Evolutionary conservation across 2,329 filamentous ascomycete genomes (phyloP).

Genomic region (Aspergillus persii): DNA sequence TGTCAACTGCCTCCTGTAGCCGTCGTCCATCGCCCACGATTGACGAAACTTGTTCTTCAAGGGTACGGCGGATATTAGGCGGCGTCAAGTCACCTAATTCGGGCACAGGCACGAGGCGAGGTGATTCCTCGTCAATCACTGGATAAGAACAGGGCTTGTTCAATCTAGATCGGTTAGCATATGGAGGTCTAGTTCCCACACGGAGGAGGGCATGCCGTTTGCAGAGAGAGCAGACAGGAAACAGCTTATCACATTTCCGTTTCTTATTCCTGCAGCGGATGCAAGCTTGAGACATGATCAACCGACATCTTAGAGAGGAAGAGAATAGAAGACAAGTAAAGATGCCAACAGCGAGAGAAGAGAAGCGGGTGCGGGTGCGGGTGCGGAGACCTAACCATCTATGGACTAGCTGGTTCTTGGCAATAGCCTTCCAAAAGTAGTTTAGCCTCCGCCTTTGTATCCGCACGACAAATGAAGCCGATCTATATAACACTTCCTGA

Average conservation of each 20-base stretch:
- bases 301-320: too few relatives aligned
- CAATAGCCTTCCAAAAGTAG: neutral
- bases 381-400: neutral
- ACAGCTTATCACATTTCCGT: constrained; percentile 1
- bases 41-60: neutral
- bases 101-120: neutral
- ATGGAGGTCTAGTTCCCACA: neutral
- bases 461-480: neutral
- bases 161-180: neutral
- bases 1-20: neutral
- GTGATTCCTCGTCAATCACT: neutral
- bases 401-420: neutral
- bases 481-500: neutral
- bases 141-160: neutral
- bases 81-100: neutral
- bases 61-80: neutral
- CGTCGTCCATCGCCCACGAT: neutral
- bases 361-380: neutral
- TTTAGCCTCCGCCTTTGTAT: constrained; percentile 2
- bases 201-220: neutral
- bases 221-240: neutral
- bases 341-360: too few relatives aligned
- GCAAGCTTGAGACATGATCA: neutral
- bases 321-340: too few relatives aligned
- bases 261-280: neutral